These are phyloP conservation scores for Penicillium crustosum DNA, from an alignment of 2,329 filamentous ascomycete genomes.

Conservation along the genomic window DNA sequence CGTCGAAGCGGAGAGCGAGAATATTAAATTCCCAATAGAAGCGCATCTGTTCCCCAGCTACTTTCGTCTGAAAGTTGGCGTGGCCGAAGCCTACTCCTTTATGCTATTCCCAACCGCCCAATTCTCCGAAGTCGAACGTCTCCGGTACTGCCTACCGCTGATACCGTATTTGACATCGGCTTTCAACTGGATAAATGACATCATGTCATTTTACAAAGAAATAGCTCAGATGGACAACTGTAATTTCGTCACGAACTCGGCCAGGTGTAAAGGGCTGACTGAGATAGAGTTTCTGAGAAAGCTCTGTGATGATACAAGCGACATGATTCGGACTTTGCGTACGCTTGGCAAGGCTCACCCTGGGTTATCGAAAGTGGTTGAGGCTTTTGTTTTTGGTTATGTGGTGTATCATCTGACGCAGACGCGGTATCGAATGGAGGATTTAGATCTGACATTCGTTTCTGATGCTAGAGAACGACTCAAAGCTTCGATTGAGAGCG, in stretches of 20 bases:
- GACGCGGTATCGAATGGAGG: neutral
- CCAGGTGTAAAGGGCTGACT: neutral
- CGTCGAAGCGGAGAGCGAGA: neutral
- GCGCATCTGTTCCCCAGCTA: neutral
- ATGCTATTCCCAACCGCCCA: neutral
- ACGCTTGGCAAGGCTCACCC: neutral
- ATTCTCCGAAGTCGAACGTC: neutral
- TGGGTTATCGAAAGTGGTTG: neutral
- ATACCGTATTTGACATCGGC: neutral
- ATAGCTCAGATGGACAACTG: neutral
- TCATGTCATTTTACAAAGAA: neutral
- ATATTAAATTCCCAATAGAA: neutral
- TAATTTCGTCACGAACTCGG: neutral
- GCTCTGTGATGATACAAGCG: neutral
- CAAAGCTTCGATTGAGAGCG: neutral
- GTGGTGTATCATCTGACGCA: neutral
- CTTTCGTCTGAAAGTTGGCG: neutral
- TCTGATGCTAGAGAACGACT: neutral
- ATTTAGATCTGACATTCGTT: neutral
- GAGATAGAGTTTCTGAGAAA: neutral
- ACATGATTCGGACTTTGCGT: neutral
- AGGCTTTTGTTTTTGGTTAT: neutral
- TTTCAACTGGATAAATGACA: neutral
- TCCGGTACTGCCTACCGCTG: neutral
- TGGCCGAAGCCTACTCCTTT: neutral